Evolutionary conservation across 495 filamentous ascomycete genomes (phyloP).

Genomic region (Aspergillus hancockii): DNA sequence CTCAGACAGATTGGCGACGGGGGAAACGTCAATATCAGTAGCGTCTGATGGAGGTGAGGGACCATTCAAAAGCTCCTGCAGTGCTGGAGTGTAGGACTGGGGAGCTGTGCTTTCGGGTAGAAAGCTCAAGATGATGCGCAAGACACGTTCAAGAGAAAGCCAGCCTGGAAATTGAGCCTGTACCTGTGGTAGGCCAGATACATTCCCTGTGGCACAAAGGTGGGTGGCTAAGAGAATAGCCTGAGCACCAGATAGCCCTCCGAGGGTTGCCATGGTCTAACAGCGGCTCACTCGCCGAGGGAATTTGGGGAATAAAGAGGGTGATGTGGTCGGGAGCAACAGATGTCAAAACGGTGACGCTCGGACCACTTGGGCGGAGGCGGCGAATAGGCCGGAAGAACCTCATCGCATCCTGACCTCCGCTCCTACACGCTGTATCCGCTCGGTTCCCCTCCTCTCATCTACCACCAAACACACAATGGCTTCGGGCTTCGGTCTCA

Average conservation of each 20-base stretch:
- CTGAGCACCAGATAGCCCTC: conserved; percentile 47
- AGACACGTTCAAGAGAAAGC: conserved; percentile 64
- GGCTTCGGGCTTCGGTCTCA: conserved; percentile 81
- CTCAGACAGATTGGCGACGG: conserved; percentile 63
- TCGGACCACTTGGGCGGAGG: conserved; percentile 43
- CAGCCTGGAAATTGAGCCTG: conserved; percentile 57
- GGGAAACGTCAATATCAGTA: conserved; percentile 53
- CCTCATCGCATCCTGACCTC: conserved; percentile 35
- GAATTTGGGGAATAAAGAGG: conserved; percentile 12
- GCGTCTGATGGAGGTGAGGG: conserved; percentile 29
- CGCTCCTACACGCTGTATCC: conserved; percentile 27
- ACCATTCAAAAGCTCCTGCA: conserved; percentile 56
- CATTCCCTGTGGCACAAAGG: conserved; percentile 53
- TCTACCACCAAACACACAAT: conserved; percentile 50
- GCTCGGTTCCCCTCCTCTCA: conserved; percentile 26
- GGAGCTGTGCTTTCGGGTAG: conserved; percentile 77
- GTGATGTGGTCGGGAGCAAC: conserved; percentile 20
- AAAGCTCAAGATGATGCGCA: conserved; percentile 82
- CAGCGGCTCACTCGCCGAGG: not conserved
- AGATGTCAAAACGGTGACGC: conserved; percentile 31
- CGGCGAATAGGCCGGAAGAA: conserved; percentile 28
- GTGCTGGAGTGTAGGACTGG: conserved; percentile 58
- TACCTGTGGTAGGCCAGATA: conserved; percentile 62
- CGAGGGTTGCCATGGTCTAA: conserved; percentile 40
- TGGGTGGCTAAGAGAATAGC: conserved; percentile 50